Base-by-base conservation (phyloP, 176 grass and related monocot species). In the Carex cristatella region DNA sequence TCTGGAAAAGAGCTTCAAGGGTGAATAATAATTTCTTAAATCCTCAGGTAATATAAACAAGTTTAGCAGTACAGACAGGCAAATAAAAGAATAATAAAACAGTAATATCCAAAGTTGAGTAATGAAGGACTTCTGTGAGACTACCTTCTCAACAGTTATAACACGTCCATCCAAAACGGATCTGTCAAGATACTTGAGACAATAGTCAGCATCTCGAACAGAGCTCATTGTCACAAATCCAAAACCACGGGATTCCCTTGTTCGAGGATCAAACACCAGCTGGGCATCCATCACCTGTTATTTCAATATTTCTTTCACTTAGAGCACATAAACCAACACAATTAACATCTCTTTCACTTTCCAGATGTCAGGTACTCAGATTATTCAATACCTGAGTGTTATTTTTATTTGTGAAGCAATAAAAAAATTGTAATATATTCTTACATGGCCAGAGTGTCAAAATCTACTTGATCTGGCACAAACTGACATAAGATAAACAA, bases 61-160 rank as follows among this genome's bases (percentile, higher is more conserved):
- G 27, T 18, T 57, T 33, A 79, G 30, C 51, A 57, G 51, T 15
- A 16, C 23, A 55, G 55, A 79, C 28, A 79, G 35, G 49, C 13
- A 57, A 56, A 79, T 16, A 79, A 33, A 46, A 72, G 16, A 46
- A 79, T 6, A 35, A 9, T 31, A 30, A 28, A 42, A 38, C 5
- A 42, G 18, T 14, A 76, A 54, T 32, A 55, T 14, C 27, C 12
- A 76, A 76, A 48, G 10, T 48, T 48, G 40, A 57, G 27, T 37
- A 77, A 67, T 49, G 28, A 8, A 71, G 10, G 9, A 33, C n/a
- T 65, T 75, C 11, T 7, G 31, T 32, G 76, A 32, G 33, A 65
- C 61, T 91, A 97, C 92, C 94, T 94, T 97, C 87, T 97, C 94
- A 66, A 97, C 92, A 81, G 94, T 94, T 82, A 97, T 97, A 49